Conservation (phyloP, 805 yeast genomes). For the Lachancea quebecensis region DNA sequence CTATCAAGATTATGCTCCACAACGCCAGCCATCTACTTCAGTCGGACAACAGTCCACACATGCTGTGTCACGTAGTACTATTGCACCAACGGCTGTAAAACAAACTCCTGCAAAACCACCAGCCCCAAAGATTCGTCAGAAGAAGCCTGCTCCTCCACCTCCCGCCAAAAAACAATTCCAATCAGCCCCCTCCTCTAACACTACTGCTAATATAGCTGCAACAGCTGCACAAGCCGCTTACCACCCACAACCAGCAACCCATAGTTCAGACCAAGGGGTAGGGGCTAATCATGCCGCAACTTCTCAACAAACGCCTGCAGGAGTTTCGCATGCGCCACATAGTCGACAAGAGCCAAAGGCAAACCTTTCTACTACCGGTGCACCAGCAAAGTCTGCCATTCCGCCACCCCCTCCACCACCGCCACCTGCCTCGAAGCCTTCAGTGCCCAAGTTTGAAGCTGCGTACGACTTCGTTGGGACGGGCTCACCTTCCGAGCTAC, state of each 20-base stretch:
- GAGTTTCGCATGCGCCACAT: background rate
- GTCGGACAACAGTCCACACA: background rate
- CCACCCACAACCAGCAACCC: conserved; percentile 23
- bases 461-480: conserved; percentile 85
- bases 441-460: conserved; percentile 75
- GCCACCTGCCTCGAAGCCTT: conserved; percentile 53
- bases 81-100: background rate
- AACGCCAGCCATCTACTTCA: background rate
- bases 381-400: conserved; percentile 10
- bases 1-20: conserved; percentile 7
- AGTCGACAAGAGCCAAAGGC: conserved; percentile 11
- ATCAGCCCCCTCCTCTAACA: conserved; percentile 25
- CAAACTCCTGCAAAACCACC: conserved; percentile 17
- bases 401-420: conserved; percentile 77
- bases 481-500: conserved; percentile 73
- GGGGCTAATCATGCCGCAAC: background rate
- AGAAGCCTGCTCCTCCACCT: conserved; percentile 13
- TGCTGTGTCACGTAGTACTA: background rate
- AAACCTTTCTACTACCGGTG: background rate
- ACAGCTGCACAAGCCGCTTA: conserved; percentile 36
- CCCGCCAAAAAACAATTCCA: conserved; percentile 15
- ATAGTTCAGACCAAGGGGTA: conserved; percentile 7
- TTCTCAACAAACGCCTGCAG: background rate
- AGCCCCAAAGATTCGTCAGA: conserved; percentile 9
- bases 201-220: conserved; percentile 31